A percentile compares a stretch with the other conserved stretches of the same genome.
phyloP scores from a whole-genome alignment of 192 early-diverging fungal species.

The Gaertneriomyces semiglobifer region DNA sequence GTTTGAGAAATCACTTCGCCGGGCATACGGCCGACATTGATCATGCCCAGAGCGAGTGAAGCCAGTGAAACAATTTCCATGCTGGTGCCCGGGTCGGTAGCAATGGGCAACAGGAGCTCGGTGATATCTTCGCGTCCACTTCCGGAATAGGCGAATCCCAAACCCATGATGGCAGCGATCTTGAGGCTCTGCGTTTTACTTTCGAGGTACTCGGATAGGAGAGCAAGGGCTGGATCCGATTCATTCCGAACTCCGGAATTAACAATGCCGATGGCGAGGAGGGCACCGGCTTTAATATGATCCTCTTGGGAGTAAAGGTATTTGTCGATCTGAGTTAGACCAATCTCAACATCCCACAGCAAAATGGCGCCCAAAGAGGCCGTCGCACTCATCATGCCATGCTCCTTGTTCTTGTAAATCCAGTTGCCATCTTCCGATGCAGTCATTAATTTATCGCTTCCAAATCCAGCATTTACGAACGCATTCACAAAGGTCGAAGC shows the following conservation, averaged over 20 bases:
- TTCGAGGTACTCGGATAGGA: constrained; percentile 78
- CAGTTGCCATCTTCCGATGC: constrained; percentile 74
- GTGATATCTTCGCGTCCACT: constrained; percentile 79
- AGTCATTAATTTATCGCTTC: constrained; percentile 86
- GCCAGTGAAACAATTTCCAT: constrained; percentile 91
- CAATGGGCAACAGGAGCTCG: constrained; percentile 75
- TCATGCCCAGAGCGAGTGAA: constrained; percentile 82
- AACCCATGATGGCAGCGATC: constrained; percentile 79
- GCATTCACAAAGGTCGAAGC: constrained; percentile 98
- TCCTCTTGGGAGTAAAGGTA: constrained; percentile 87
- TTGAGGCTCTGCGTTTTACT: constrained; percentile 55
- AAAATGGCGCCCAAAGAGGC: constrained; percentile 91
- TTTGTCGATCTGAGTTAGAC: constrained; percentile 90
- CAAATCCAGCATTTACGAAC: constrained; percentile 97
- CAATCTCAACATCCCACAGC: constrained; percentile 92
- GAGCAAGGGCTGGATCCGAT: constrained; percentile 85
- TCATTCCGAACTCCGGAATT: constrained; percentile 87
- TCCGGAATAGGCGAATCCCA: constrained; percentile 94
- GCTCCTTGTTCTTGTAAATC: constrained; percentile 99
- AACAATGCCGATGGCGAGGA: constrained; percentile 91
- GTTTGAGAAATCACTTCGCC: constrained; percentile 89
- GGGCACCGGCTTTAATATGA: constrained; percentile 87
- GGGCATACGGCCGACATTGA: constrained; percentile 87
- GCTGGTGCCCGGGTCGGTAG: constrained; percentile 71
- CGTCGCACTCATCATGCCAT: constrained; percentile 91